Evolutionary conservation across 768 basidiomycete genomes (phyloP).

Genomic region (Suillus paluster): DNA sequence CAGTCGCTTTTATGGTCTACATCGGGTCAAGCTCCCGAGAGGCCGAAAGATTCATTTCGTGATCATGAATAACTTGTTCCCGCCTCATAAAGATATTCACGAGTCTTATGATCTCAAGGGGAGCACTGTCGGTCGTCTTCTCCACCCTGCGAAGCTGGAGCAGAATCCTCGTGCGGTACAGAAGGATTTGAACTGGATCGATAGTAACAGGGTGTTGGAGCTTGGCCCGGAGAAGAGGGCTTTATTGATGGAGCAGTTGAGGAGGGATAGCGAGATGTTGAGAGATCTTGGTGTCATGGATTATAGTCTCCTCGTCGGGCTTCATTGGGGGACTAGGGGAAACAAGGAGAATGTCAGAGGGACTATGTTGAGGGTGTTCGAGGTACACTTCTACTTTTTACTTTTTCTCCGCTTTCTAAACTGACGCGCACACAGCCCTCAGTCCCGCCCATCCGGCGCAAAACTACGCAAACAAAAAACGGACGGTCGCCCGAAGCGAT

Average conservation of each 20-base stretch:
- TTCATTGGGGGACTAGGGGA: conserved; percentile 89
- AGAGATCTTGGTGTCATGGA: conserved; percentile 91
- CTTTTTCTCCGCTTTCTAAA: conserved; percentile 3
- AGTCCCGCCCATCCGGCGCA: conserved; percentile 65
- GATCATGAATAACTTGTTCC: conserved; percentile 99
- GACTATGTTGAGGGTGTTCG: conserved; percentile 91
- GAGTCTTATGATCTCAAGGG: conserved; percentile 98
- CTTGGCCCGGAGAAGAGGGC: conserved; percentile 97
- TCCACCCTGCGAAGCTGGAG: conserved; percentile 78
- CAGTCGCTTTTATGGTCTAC: conserved; percentile 94
- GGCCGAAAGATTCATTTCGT: conserved; percentile 98
- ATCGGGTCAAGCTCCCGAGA: conserved; percentile 93
- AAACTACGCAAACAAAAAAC: conserved; percentile 62
- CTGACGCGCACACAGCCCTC: conserved; percentile 56
- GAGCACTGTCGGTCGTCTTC: conserved; percentile 86
- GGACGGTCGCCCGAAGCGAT: conserved; percentile 71
- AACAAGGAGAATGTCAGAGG: conserved; percentile 91
- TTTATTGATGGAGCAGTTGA: conserved; percentile 86
- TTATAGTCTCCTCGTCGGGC: conserved; percentile 92
- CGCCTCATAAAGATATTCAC: conserved; percentile 95
- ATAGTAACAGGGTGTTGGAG: conserved; percentile 74
- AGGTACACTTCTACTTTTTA: conserved; percentile 57
- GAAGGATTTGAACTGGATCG: conserved; percentile 98
- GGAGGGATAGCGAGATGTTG: conserved; percentile 86
- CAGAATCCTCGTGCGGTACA: conserved; percentile 87